phyloP scores from a whole-genome alignment of 345 rosid genomes.

The Eucalyptus pauciflora region DNA sequence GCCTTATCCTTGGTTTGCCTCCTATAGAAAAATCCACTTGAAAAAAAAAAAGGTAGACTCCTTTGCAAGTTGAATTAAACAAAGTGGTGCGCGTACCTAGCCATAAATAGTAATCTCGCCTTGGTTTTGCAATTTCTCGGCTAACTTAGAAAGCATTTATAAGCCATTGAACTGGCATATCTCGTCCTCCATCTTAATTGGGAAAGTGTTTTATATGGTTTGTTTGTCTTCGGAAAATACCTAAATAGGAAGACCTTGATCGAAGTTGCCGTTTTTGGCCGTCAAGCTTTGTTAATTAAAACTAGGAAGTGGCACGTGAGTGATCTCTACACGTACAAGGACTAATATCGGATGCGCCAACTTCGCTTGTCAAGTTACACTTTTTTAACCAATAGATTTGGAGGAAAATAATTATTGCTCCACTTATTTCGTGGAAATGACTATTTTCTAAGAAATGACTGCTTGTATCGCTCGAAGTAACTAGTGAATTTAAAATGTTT shows the following conservation, averaged over 20 bases:
- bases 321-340: neutral
- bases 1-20: neutral
- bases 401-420: neutral
- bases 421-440: accelerated
- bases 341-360: neutral
- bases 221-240: neutral
- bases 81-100: neutral
- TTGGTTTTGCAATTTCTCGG: neutral
- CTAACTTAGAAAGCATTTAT: neutral
- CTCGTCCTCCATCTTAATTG: neutral
- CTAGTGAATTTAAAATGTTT: neutral
- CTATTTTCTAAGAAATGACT: neutral
- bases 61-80: neutral
- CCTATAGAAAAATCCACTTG: neutral
- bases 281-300: neutral
- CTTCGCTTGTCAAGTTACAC: neutral
- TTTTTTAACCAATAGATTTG: neutral
- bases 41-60: neutral
- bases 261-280: neutral
- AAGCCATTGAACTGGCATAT: neutral
- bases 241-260: neutral
- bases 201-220: neutral
- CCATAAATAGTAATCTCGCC: neutral
- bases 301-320: neutral
- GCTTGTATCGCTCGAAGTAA: accelerated